Percentiles rank a stretch among this genome's conserved stretches.
Evolutionary conservation across 2,329 filamentous ascomycete species (phyloP).

Genomic region (Polychaeton citri): DNA sequence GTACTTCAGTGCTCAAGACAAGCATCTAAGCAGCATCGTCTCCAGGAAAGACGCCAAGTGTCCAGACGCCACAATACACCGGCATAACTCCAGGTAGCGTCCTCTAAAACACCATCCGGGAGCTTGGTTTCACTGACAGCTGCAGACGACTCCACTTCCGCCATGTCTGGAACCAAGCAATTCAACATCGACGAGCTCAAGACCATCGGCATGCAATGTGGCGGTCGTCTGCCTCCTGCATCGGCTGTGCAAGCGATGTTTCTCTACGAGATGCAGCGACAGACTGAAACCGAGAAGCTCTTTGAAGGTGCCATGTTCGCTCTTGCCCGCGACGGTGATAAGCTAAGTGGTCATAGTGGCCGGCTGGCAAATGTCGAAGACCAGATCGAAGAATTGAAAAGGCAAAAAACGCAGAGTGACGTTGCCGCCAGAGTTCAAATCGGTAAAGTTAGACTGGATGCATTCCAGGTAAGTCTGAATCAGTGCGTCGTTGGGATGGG

Average conservation of each 20-base stretch:
- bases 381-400: background rate
- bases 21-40: too few species aligned
- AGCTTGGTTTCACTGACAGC: too few species aligned
- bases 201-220: constrained; percentile 8
- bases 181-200: constrained; percentile 2
- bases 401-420: background rate
- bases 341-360: background rate
- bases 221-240: constrained; percentile 12
- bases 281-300: constrained; percentile 14
- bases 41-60: too few species aligned
- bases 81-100: too few species aligned
- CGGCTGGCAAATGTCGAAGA: background rate
- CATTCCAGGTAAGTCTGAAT: background rate
- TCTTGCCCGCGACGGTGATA: background rate
- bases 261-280: constrained; percentile 15
- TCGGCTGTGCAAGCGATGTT: constrained; percentile 15
- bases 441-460: background rate
- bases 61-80: too few species aligned
- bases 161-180: background rate
- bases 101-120: too few species aligned
- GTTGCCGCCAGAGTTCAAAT: background rate
- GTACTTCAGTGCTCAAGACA: too few species aligned
- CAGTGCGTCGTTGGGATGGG: background rate
- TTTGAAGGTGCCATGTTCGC: background rate
- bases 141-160: too few species aligned